Evolutionary conservation across 345 rosid genomes (phyloP), one percentile per base, ranked within the genome.

Genomic region (Crucihimalaya himalaica): DNA sequence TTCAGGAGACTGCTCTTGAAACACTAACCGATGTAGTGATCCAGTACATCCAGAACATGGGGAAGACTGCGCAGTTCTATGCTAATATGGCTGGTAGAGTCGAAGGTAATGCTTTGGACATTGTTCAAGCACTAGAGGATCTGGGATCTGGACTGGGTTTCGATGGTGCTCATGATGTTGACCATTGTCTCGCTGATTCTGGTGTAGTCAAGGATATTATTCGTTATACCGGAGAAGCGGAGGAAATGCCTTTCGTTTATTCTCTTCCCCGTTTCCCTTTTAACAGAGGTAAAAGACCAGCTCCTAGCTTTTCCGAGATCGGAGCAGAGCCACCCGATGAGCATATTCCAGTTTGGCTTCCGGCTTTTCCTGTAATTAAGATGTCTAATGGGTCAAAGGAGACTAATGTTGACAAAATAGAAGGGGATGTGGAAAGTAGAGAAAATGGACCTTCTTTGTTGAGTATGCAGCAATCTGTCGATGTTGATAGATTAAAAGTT

Each of bases 301-400:
- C 71, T 9, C 80, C 81, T 31, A 86, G 88, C 73, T 89, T 88
- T 78, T 65, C 31, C 54, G 83, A 73, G 64, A 77, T 76, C 72
- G 92, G 95, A 34, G 82, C 53, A 63, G 91, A 87, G 81, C 89
- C 96, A 79, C 96, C 89, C 52, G 80, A 67, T 57, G 85, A 83
- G 43, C 92, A 89, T 57, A 88, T 92, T 57, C 98, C 98, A 0
- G 66, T 74, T 75, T 94, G 98, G 98, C 79, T 94, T 74, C 96
- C 92, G 58, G 82, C 84, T 21, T 89, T 91, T 80, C 97, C 97
- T 27, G 85, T 80, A 85, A 81, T 84, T 10, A 73, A 84, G 40
- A 67, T 80, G 14, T 75, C 79, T 67, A 71, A 62, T 65, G 79
- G 20, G 42, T 48, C 47, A 56, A 76, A 79, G 28, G 74, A 67